Base-by-base conservation (phyloP, 148 eudicot species). In the Amaranthus cruentus region DNA sequence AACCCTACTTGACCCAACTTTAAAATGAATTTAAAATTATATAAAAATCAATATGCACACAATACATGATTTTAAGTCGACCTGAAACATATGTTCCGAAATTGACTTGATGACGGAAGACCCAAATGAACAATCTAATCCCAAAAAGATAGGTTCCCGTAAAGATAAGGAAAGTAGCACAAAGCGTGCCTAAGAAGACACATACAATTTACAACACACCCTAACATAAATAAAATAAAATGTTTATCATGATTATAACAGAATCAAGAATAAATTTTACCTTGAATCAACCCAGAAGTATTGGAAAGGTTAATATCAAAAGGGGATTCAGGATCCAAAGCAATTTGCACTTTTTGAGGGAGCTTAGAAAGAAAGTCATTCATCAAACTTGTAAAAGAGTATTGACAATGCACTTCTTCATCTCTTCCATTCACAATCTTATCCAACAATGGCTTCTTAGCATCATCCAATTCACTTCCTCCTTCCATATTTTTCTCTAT, bases 301-400 rank as follows among this genome's bases (percentile, higher is more conserved):
- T 76, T 85, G 9, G 92, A 85, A 62, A 92, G 77, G 72, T 92
- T 82, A 62, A 90, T 74, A 74, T 81, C 78, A 58, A 83, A 85
- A 67, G 93, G 92, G 38, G 83, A 75, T 72, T 92, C 97, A 57
- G 92, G 95, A 85, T 92, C 93, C 73, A 90, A 67, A 0, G 78
- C 86, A 42, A 84, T 73, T 47, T 75, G 80, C 51, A 92, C 81
- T 77, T 92, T 92, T 11, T 83, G 82, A 47, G 97, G 97, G 75
- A 92, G 78, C 47, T 82, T 88, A 55, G 97, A 87, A 28, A 92
- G 73, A 85, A 92, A 92, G 60, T 85, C 88, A 46, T 71, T 60
- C 66, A 83, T 87, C 42, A 89, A 65, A 50, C 65, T 81, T 52
- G 80, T 77, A 55, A 81, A 81, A 3, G 88, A 84, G 69, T 71